These are phyloP conservation scores for Debaryomyces maramus DNA, from an alignment of 805 yeast genomes.

Conservation along the genomic window DNA sequence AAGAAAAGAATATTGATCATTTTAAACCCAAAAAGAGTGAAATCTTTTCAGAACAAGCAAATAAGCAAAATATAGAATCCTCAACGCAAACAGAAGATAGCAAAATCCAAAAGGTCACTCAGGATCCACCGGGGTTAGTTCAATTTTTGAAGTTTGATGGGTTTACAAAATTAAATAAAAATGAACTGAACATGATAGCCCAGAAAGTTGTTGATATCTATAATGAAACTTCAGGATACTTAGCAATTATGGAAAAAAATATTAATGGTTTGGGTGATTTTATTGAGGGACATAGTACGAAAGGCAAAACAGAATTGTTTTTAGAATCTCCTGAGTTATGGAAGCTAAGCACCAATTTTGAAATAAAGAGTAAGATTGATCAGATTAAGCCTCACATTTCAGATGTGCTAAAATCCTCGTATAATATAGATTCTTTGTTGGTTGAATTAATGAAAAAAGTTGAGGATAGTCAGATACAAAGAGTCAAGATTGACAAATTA, in stretches of 20 bases:
- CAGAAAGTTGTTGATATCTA: conserved; percentile 22
- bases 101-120: too few species aligned
- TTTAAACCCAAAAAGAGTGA: too few species aligned
- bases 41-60: too few species aligned
- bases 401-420: neutral
- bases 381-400: neutral
- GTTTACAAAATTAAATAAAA: conserved; percentile 7
- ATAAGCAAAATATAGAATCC: too few species aligned
- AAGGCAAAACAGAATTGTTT: conserved; percentile 5
- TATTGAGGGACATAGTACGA: conserved; percentile 10
- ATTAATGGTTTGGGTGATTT: conserved; percentile 10
- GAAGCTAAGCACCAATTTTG: conserved; percentile 14
- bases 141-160: conserved; percentile 18
- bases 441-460: conserved; percentile 12
- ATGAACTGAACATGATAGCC: conserved; percentile 9
- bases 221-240: conserved; percentile 26
- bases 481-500: conserved; percentile 24
- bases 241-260: conserved; percentile 23
- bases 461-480: conserved; percentile 15
- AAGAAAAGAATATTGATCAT: too few species aligned
- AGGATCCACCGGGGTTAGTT: neutral
- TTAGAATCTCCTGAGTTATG: conserved; percentile 14
- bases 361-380: conserved; percentile 8
- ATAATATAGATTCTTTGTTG: conserved; percentile 5
- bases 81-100: too few species aligned